Evolutionary conservation across 2,329 filamentous ascomycete species (phyloP), one percentile per base, ranked within the genome.

Genomic region (Ophiostoma himal-ulmi): DNA sequence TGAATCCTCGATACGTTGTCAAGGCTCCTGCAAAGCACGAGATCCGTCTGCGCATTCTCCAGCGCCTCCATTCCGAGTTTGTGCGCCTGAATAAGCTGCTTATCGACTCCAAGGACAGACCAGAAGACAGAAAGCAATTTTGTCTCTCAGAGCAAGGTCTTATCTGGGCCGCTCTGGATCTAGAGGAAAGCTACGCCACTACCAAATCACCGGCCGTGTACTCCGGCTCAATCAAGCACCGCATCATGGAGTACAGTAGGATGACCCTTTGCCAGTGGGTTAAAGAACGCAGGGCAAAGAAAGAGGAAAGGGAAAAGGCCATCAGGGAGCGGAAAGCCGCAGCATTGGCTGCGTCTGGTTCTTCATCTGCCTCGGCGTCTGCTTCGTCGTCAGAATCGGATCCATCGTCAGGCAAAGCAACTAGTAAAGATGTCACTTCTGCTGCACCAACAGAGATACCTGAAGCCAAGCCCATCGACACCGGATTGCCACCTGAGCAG

Each of bases 171-270:
- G 87, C 88, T 0, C 81, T 94, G 1, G 90, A 94, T 74, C 88
- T 94, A 72, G 96, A 99, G 80, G 89, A 96, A 77, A 86, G 86
- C 48, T 82, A 88, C 8, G 93, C 93, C 0, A 83, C 83, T 14
- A 87, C 89, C 20, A 89, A 89, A 72, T 81, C 85, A 1, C 80
- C 85, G 0, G 30, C 54, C 5, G 87, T 98, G 37, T 99, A 99
- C 76, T 83, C 85, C 8, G 97, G 96, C 75, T 83, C 93, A 36
- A 88, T 98, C 78, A 96, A 94, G 77, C 91, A 93, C 74, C 88
- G 88, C 44, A 90, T 98, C 71, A 85, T 91, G 75, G 84, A 84
- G 62, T 88, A 93, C 77, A 92, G 90, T 76, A 90, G 90, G 73
- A 94, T 96, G 91, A 83, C 82, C 0, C 77, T 87, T 3, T 83